Conservation (phyloP, 495 filamentous ascomycete genomes). For the Poronia punctata region DNA sequence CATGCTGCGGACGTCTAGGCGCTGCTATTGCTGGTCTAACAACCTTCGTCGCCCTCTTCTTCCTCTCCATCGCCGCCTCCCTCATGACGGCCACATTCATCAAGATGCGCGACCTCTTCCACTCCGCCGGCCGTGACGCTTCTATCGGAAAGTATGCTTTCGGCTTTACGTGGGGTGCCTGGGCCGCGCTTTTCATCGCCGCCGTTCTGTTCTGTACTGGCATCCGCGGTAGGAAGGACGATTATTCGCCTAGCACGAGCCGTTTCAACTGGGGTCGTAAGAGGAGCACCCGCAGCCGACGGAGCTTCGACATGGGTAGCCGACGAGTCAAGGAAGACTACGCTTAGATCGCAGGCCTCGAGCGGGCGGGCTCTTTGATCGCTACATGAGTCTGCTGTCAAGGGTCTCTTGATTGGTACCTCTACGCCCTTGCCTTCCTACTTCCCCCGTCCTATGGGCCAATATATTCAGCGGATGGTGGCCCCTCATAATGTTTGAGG, state of each 20-base stretch:
- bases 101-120: slow-evolving; percentile 66
- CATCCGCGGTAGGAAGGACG: slow-evolving; percentile 15
- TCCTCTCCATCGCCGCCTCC: slow-evolving; percentile 38
- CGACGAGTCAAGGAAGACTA: slow-evolving; percentile 61
- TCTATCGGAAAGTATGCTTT: slow-evolving; percentile 65
- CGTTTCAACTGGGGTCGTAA: slow-evolving; percentile 27
- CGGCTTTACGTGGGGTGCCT: slow-evolving; percentile 80
- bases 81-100: slow-evolving; percentile 61
- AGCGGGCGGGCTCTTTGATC: too few relatives aligned
- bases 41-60: slow-evolving; percentile 34
- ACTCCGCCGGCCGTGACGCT: slow-evolving; percentile 47
- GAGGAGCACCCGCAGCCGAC: slow-evolving; percentile 29
- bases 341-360: slow-evolving; percentile 27
- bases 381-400: too few relatives aligned
- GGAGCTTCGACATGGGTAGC: slow-evolving; percentile 42
- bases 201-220: slow-evolving; percentile 63
- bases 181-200: slow-evolving; percentile 61
- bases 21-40: slow-evolving; percentile 36
- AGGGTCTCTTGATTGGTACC: too few relatives aligned
- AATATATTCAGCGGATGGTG: too few relatives aligned
- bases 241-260: neutral
- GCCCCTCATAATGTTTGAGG: too few relatives aligned
- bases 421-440: too few relatives aligned
- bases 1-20: slow-evolving; percentile 44
- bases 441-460: too few relatives aligned